A percentile compares a stretch with the other conserved stretches of the same genome.
phyloP scores from a whole-genome alignment of 345 rosid genomes.

The Syzygium oleosum region DNA sequence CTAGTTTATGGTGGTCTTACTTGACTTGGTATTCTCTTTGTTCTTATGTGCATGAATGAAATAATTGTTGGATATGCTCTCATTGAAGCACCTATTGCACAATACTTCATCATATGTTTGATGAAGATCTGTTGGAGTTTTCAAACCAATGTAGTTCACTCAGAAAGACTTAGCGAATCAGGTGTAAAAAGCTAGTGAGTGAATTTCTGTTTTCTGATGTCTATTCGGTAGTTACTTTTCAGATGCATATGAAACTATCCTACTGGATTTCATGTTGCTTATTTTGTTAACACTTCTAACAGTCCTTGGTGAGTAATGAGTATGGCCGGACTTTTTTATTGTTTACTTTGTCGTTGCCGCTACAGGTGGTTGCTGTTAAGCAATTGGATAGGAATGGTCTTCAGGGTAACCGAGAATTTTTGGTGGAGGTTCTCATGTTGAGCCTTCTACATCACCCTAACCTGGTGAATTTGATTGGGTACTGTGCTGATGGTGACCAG shows the following conservation, averaged over 20 bases:
- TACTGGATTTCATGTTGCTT: neutral
- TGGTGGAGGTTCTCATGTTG: constrained; percentile 99
- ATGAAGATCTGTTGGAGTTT: neutral
- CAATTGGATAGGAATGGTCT: constrained; percentile 95
- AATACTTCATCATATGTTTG: neutral
- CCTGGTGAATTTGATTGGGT: constrained; percentile 92
- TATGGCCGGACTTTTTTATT: neutral
- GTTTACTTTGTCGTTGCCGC: neutral
- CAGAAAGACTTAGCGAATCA: neutral
- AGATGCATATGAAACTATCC: neutral
- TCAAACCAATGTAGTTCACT: neutral
- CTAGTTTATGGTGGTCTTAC: neutral
- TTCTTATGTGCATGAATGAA: neutral
- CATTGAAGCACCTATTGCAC: neutral
- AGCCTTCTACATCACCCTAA: constrained; percentile 97
- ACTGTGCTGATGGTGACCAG: constrained; percentile 99
- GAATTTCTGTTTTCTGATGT: neutral
- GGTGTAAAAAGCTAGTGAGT: neutral
- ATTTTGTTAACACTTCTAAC: neutral
- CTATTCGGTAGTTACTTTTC: neutral
- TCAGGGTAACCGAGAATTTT: constrained; percentile 96
- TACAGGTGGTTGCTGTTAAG: constrained; percentile 93
- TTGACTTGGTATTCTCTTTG: neutral
- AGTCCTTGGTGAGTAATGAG: neutral
- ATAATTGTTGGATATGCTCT: neutral